Conservation (phyloP, 345 rosid species). For the Reutealis trisperma region DNA sequence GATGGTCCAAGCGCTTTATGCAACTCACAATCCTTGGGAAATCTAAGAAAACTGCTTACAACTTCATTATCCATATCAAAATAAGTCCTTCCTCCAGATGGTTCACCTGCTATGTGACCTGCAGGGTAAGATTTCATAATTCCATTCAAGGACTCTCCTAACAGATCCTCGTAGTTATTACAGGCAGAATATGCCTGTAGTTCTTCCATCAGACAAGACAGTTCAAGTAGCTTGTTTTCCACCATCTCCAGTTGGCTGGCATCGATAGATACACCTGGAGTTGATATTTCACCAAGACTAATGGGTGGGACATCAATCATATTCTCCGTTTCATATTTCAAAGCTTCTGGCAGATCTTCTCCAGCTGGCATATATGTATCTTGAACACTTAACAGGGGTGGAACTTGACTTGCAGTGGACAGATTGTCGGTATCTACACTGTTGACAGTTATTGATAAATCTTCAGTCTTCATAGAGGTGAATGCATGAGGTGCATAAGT, state of each 20-base stretch:
- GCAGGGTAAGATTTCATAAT: conserved; percentile 19
- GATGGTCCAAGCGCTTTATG: conserved; percentile 47
- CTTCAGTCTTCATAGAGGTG: conserved; percentile 22
- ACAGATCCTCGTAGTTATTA: conserved; percentile 17
- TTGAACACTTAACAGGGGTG: conserved; percentile 14
- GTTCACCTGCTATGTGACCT: conserved; percentile 16
- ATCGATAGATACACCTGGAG: conserved; percentile 23
- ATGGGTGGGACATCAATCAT: background rate
- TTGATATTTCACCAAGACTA: conserved; percentile 25
- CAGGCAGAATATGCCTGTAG: conserved; percentile 23
- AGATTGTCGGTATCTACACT: conserved; percentile 9
- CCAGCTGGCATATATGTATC: conserved; percentile 9
- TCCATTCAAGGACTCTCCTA: conserved; percentile 29
- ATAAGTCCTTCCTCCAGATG: conserved; percentile 20
- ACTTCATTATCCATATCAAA: background rate
- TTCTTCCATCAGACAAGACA: conserved; percentile 44
- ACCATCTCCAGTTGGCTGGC: conserved; percentile 25
- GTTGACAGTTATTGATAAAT: conserved; percentile 18
- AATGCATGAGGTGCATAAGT: conserved; percentile 22
- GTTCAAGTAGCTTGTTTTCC: conserved; percentile 40
- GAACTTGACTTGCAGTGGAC: conserved; percentile 20
- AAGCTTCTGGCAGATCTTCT: conserved; percentile 26
- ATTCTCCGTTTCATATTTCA: conserved; percentile 19
- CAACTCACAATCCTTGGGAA: conserved; percentile 46
- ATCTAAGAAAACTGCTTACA: conserved; percentile 28